These are phyloP conservation scores for Gyrodon lividus DNA, from an alignment of 768 basidiomycete genomes.

Conservation along the genomic window DNA sequence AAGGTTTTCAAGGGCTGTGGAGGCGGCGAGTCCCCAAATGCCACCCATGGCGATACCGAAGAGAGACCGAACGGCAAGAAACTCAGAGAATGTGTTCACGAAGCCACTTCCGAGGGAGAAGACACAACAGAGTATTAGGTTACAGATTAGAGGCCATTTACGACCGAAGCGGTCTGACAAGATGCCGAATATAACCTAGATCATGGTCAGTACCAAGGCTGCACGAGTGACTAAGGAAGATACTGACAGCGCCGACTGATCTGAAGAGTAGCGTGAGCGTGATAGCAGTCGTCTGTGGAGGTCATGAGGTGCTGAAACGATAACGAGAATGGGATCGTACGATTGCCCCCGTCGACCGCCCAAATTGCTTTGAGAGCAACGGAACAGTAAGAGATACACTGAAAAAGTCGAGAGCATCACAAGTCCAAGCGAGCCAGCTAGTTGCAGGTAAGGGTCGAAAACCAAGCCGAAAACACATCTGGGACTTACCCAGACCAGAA, in stretches of 20 bases:
- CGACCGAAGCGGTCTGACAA: slow-evolving; percentile 88
- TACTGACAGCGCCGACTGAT: slow-evolving; percentile 64
- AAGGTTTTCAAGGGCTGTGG: slow-evolving; percentile 86
- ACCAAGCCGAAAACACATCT: background rate
- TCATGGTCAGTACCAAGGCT: background rate
- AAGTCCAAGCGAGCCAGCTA: slow-evolving; percentile 85
- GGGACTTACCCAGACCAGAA: slow-evolving; percentile 54
- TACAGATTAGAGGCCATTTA: slow-evolving; percentile 87
- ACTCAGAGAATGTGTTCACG: slow-evolving; percentile 69
- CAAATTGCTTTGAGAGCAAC: slow-evolving; percentile 48
- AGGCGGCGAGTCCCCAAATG: slow-evolving; percentile 81
- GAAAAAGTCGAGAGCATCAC: slow-evolving; percentile 88
- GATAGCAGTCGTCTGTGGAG: slow-evolving; percentile 68
- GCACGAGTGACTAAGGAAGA: background rate
- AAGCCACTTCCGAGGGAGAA: slow-evolving; percentile 84
- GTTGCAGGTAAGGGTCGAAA: background rate
- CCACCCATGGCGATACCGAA: slow-evolving; percentile 91
- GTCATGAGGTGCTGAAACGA: background rate
- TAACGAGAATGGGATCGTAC: slow-evolving; percentile 25
- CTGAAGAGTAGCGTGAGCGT: slow-evolving; percentile 93
- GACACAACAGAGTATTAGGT: slow-evolving; percentile 65
- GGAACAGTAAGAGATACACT: slow-evolving; percentile 62
- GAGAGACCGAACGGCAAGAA: slow-evolving; percentile 78
- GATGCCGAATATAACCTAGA: slow-evolving; percentile 69
- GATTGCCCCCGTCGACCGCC: slow-evolving; percentile 40